Conservation (phyloP, 2,329 filamentous ascomycete species). For the Tricladium varicosporioides region DNA sequence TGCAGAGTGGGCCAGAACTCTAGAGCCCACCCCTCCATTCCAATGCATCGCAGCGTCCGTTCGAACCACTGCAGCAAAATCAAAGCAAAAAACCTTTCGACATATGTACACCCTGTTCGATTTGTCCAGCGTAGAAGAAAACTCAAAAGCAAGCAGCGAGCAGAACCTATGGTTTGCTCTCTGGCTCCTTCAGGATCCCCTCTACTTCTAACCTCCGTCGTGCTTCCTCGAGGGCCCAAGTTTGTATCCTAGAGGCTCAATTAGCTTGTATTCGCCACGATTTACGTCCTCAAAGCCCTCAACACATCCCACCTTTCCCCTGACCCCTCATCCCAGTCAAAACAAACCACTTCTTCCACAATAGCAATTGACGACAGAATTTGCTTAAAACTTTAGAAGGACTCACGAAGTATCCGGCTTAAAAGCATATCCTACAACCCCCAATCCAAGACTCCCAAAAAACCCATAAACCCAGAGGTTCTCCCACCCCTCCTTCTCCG, state of each 20-base stretch:
- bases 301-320: slow-evolving; percentile 1
- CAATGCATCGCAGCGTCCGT: not conserved
- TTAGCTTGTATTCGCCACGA: slow-evolving; percentile 7
- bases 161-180: slow-evolving; percentile 30
- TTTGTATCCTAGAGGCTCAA: slow-evolving; percentile 75
- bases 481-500: slow-evolving; percentile 97
- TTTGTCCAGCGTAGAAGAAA: too few species aligned
- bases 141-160: not conserved
- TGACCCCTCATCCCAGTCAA: not conserved
- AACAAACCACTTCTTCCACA: not conserved
- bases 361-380: not conserved
- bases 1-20: too few species aligned
- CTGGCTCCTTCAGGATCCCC: slow-evolving; percentile 83
- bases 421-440: slow-evolving; percentile 81
- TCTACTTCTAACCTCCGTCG: slow-evolving; percentile 92
- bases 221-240: slow-evolving; percentile 97
- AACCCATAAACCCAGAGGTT: slow-evolving; percentile 81
- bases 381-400: slow-evolving; percentile 13
- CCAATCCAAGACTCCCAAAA: slow-evolving; percentile 71
- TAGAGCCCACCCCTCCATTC: too few species aligned
- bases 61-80: not conserved
- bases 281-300: not conserved
- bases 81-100: not conserved
- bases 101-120: not conserved
- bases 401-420: slow-evolving; percentile 99